These are phyloP conservation scores for Eutypa lata DNA, from an alignment of 2,329 filamentous ascomycete genomes.

Conservation along the genomic window DNA sequence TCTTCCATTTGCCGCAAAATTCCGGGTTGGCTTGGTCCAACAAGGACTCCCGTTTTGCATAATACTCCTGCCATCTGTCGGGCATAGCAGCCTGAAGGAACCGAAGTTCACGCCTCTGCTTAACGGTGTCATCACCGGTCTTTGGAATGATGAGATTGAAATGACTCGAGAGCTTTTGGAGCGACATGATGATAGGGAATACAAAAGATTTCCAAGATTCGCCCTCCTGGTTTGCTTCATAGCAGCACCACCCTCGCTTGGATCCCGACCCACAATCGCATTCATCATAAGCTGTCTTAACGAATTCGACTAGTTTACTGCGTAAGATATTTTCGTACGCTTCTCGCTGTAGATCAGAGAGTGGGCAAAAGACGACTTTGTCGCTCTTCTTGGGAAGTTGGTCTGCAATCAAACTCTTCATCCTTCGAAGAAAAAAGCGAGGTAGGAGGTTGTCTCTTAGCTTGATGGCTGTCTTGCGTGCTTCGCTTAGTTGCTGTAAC, in stretches of 20 bases:
- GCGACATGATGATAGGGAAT: slow-evolving; percentile 77
- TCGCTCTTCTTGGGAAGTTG: slow-evolving; percentile 95
- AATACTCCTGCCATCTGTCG: slow-evolving; percentile 69
- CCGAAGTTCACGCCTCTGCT: slow-evolving; percentile 73
- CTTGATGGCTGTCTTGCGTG: slow-evolving; percentile 77
- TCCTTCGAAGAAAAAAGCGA: slow-evolving; percentile 83
- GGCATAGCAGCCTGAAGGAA: slow-evolving; percentile 74
- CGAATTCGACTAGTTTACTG: slow-evolving; percentile 64
- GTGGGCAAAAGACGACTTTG: slow-evolving; percentile 88
- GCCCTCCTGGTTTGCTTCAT: slow-evolving; percentile 55
- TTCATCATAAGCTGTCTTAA: slow-evolving; percentile 63
- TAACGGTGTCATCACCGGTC: slow-evolving; percentile 61
- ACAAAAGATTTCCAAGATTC: slow-evolving; percentile 72
- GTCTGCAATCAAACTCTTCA: slow-evolving; percentile 88
- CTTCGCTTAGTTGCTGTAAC: slow-evolving; percentile 73
- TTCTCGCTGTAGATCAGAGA: slow-evolving; percentile 75
- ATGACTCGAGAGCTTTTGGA: slow-evolving; percentile 91
- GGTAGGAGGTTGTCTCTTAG: slow-evolving; percentile 86
- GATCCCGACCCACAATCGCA: slow-evolving; percentile 70
- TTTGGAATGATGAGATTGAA: slow-evolving; percentile 80
- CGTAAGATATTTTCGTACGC: slow-evolving; percentile 83
- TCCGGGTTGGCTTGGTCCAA: slow-evolving; percentile 79
- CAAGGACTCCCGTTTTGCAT: slow-evolving; percentile 73
- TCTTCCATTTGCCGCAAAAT: slow-evolving; percentile 96
- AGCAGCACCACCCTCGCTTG: slow-evolving; percentile 81